Base-by-base conservation (phyloP, 2,329 filamentous ascomycete species). In the Trichothecium sympodiale region DNA sequence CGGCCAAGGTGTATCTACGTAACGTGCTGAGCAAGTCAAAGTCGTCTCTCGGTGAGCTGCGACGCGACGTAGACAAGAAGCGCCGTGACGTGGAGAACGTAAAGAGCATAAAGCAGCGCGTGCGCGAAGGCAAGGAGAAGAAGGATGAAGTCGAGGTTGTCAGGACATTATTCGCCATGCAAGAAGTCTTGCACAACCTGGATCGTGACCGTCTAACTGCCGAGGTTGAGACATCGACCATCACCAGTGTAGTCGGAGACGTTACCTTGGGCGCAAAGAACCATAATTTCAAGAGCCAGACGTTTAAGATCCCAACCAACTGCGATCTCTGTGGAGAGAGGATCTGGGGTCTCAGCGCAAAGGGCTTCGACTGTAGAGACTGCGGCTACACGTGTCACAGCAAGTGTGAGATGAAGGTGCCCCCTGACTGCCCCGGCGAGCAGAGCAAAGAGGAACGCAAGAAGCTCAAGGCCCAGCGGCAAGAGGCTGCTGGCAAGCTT, bases 321-420 rank as follows among this genome's bases (percentile, higher is more conserved):
- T 98, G 91, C 62, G 91, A 98, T 57, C 71, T 95, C 10, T 98
- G 91, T 49, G 88, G 88, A 14, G 91, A 98, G 54, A 77, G 91
- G 18, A 94, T 98, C 55, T 98, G 91, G 91, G 91, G 91, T 1
- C 60, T 98, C 29, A 94, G 86, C 20, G 89, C 91, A 27, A 98
- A 98, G 61, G 91, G 91, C 0, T 93, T 94, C 53, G 88, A 94
- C 55, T 98, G 91, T 53, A 77, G 83, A 47, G 89, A 96, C 56
- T 98, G 91, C 52, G 91, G 93, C 25, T 98, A 95, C 61, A 95
- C 88, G 2, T 98, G 91, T 53, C 91, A 98, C 61, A 93, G 80
- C 66, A 98, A 98, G 62, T 98, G 91, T 56, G 86, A 98, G 64
- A 91, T 98, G 81, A 98, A 96, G 60, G 91, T 96, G 0, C 87